Evolutionary conservation across 75 land plant species (phyloP).

Genomic region (Larix kaempferi): DNA sequence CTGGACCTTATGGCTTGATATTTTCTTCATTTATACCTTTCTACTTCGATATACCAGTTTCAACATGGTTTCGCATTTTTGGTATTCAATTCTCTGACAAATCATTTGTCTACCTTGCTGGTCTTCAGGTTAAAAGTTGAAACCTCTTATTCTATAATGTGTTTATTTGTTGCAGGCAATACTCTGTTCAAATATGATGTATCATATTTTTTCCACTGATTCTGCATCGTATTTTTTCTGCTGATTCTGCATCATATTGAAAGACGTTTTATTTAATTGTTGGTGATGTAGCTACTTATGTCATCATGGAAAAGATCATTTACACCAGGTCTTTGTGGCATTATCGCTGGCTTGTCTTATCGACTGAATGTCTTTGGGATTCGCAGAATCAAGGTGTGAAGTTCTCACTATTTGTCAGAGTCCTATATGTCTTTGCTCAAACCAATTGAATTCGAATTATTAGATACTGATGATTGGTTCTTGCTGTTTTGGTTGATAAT

Average conservation of each 20-base stretch:
- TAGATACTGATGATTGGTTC: too few relatives aligned
- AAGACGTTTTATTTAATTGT: not conserved
- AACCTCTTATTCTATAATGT: not conserved
- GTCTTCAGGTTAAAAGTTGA: constrained; percentile 74
- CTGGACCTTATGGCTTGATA: constrained; percentile 92
- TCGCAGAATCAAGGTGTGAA: constrained; percentile 71
- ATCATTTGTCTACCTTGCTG: constrained; percentile 87
- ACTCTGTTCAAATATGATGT: not conserved
- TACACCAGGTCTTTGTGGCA: constrained; percentile 88
- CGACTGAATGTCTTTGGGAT: constrained; percentile 75
- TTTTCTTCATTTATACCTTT: constrained; percentile 94
- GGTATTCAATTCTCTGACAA: constrained; percentile 80
- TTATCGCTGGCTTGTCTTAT: constrained; percentile 76
- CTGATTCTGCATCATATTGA: not conserved
- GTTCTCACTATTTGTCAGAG: not conserved
- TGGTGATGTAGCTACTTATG: constrained; percentile 66
- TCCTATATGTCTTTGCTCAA: not conserved
- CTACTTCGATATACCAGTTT: constrained; percentile 86
- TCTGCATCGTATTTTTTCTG: too few relatives aligned
- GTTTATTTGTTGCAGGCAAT: not conserved
- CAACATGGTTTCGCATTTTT: constrained; percentile 71
- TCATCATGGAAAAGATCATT: constrained; percentile 86
- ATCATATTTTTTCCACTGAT: not conserved
- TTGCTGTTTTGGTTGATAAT: too few relatives aligned
- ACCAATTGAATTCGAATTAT: not conserved